Evolutionary conservation across 495 filamentous ascomycete genomes (phyloP).

Genomic region (Penicillium macrosclerotiorum): DNA sequence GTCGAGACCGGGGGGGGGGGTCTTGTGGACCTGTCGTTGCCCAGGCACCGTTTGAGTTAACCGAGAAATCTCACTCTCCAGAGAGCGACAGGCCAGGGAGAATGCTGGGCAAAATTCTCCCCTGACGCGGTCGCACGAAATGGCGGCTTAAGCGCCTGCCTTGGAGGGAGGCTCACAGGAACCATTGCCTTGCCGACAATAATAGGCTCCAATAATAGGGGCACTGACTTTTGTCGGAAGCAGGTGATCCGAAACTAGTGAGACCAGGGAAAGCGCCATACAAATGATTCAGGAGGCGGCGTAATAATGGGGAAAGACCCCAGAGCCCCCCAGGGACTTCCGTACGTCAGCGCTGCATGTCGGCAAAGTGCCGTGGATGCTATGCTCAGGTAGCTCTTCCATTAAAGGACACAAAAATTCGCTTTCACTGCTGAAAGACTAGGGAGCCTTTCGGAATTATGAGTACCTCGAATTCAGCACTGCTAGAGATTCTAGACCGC

Average conservation of each 20-base stretch:
- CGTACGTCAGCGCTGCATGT: neutral
- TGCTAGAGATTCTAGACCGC: constrained; percentile 12
- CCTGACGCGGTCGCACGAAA: neutral
- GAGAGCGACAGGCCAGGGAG: neutral
- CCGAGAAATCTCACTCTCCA: neutral
- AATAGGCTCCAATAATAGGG: neutral
- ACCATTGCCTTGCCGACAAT: neutral
- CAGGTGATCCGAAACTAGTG: constrained; percentile 5
- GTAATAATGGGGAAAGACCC: neutral
- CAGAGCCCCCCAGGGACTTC: neutral
- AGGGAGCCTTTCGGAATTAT: neutral
- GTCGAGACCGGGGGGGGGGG: constrained; percentile 8
- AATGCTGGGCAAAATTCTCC: neutral
- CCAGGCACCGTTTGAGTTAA: neutral
- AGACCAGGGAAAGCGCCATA: neutral
- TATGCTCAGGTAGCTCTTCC: neutral
- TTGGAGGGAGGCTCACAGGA: neutral
- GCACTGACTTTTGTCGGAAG: neutral
- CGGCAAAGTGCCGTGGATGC: neutral
- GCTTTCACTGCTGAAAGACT: neutral
- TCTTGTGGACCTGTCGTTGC: constrained; percentile 1
- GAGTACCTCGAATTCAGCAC: neutral
- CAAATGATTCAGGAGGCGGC: neutral
- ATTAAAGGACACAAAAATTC: neutral
- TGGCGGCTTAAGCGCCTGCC: neutral